Evolutionary conservation across 2,329 filamentous ascomycete species (phyloP).

Genomic region (Talaromyces rugulosus): DNA sequence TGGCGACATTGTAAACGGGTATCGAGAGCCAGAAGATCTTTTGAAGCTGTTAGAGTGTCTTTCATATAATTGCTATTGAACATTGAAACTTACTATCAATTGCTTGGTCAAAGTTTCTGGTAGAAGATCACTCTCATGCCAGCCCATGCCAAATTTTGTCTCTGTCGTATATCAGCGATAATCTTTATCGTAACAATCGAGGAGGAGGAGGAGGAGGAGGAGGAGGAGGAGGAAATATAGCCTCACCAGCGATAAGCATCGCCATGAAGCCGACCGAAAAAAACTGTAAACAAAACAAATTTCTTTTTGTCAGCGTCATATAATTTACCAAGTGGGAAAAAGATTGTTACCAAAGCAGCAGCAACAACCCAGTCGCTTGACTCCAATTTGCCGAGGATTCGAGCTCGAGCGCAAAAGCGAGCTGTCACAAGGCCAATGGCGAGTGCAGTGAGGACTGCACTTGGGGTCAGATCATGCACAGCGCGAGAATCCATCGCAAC

Average conservation of each 20-base stretch:
- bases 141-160: slow-evolving; percentile 32
- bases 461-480: slow-evolving; percentile 23
- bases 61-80: neutral
- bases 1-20: slow-evolving; percentile 35
- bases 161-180: slow-evolving; percentile 14
- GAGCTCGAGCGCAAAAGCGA: slow-evolving; percentile 29
- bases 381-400: slow-evolving; percentile 29
- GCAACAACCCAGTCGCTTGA: slow-evolving; percentile 35
- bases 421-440: slow-evolving; percentile 26
- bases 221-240: neutral
- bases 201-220: neutral
- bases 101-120: slow-evolving; percentile 25
- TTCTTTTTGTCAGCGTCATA: neutral
- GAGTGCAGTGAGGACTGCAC: slow-evolving; percentile 28
- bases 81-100: slow-evolving; percentile 24
- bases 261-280: slow-evolving; percentile 23
- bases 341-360: slow-evolving; percentile 25
- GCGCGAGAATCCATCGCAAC: slow-evolving; percentile 22
- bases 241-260: slow-evolving; percentile 24
- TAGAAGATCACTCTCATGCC: slow-evolving; percentile 29
- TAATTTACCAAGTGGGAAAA: neutral
- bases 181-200: neutral
- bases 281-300: neutral
- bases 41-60: neutral
- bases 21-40: slow-evolving; percentile 36